Evolutionary conservation across 495 filamentous ascomycete species (phyloP), one percentile per base, ranked within the genome.

Genomic region (Thermochaetoides thermophila): DNA sequence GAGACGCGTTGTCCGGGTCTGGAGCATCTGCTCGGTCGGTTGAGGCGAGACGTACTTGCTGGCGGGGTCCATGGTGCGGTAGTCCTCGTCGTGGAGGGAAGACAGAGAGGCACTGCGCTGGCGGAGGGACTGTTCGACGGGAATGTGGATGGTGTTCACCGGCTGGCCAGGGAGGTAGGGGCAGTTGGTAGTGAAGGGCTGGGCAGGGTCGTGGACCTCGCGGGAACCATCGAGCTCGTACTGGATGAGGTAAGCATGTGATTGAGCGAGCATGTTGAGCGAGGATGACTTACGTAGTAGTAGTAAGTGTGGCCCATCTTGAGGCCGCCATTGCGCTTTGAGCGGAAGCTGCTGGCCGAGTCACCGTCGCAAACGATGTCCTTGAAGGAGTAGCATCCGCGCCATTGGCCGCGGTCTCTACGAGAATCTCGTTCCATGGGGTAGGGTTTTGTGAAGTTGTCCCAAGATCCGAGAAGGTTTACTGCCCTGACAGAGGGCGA

Each of bases 251-350:
- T n/a, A 27, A 27, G 18, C 19, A 24, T 17, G 27, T 9, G 28
- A 7, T 39, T n/a, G 7, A 5, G 10, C 18, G 5, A 2, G n/a
- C 11, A 11, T 8, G 3, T 11, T 6, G 21, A 28, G 10, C 20
- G 10, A 29, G 35, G 3, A 31, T 20, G 7, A 58, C 83, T 58
- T 57, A 89, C 84, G 59, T 85, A 92, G 61, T 91, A 94, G 70
- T 85, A 92, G 57, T 93, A 93, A 7, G 74, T 84, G n/a, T 74
- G 74, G 17, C 84, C 85, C 81, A 89, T 89, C 54, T 80, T 89
- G 35, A 94, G 64, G 15, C 78, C 85, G 18, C 84, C 85, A 20
- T 68, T 67, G 34, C 84, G 71, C 46, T 73, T 73, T n/a, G n/a
- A n/a, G n/a, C n/a, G n/a, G 26, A 64, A 55, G 9, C 55, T 57